A percentile compares a stretch with the other conserved stretches of the same genome.
Conservation (phyloP, 2,329 filamentous ascomycete species). For the Colletotrichum neosansevieriae region DNA sequence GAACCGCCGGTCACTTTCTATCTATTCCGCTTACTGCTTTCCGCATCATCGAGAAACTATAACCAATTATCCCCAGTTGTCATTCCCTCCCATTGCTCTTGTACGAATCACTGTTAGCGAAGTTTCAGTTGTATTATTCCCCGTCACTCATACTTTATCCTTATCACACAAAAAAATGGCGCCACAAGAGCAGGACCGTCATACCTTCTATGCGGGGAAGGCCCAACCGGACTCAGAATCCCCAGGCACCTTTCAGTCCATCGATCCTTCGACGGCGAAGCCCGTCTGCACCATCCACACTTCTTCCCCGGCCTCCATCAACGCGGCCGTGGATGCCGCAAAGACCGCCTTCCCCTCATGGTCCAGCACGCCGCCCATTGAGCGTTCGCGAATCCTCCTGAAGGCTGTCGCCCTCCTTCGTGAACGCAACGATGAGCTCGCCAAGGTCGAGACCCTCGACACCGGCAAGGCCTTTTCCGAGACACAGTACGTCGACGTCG, state of each 20-base stretch:
- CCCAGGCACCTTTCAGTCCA: constrained; percentile 74
- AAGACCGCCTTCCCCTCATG: constrained; percentile 79
- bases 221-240: constrained; percentile 71
- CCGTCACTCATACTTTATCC: constrained; percentile 4
- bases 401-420: constrained; percentile 81
- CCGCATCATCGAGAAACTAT: constrained; percentile 2
- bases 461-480: constrained; percentile 89
- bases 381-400: constrained; percentile 82
- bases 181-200: constrained; percentile 45
- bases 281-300: constrained; percentile 79
- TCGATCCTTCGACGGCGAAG: constrained; percentile 79
- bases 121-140: constrained; percentile 5
- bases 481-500: constrained; percentile 85
- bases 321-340: constrained; percentile 79
- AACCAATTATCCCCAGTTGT: constrained; percentile 19
- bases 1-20: not conserved
- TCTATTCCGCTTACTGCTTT: not conserved
- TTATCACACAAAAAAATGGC: constrained; percentile 20
- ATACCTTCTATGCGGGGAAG: constrained; percentile 82
- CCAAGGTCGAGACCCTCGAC: constrained; percentile 83
- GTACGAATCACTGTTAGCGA: not conserved
- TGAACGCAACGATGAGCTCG: constrained; percentile 82
- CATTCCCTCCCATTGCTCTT: constrained; percentile 1
- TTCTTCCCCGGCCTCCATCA: constrained; percentile 75
- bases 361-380: constrained; percentile 80